Evolutionary conservation across 306 rosid genomes (phyloP), one percentile per base, ranked within the genome.

Genomic region (Cercis canadensis): DNA sequence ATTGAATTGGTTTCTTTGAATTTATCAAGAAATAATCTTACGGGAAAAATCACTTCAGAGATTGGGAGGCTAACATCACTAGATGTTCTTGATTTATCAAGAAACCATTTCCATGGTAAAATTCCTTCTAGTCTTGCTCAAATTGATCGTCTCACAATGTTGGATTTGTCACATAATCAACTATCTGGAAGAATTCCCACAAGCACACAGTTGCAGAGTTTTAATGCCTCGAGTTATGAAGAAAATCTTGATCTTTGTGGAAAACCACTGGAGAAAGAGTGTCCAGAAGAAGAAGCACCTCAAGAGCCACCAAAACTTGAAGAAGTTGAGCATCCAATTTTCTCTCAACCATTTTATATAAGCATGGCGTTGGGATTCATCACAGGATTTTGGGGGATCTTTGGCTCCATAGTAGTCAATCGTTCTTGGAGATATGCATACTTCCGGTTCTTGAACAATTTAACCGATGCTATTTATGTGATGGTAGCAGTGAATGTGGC

Each of bases 1-100:
- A 3, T 13, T 29, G 68, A 0, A 4, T 1, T 77, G 67, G 8
- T 46, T 37, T 70, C 67, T 0, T 56, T 77, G 31, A 70, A 77
- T 32, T 57, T 77, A 17, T 77, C 81, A 6, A 77, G 77, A 57
- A 75, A 75, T 8, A 24, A 58, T 1, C 50, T 68, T 36, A 44
- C 2, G 0, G 58, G 58, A 2, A 1, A 43, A 44, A 62, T 69
- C 55, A 57, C 64, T 33, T 15, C 55, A 4, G 33, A 53, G 0
- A 53, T 77, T 62, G 76, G 81, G 9, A 39, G 3, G 0, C 2
- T 77, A 21, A 3, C 12, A 21, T 61, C 53, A n/a, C 44, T 69
- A 7, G 76, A 77, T 0, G 43, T 6, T 62, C 72, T 62, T 19
- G 76, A 70, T 34, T 54, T 77, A 40, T 77, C 81, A 5, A 62